Evolutionary conservation across 2,329 filamentous ascomycete species (phyloP).

Genomic region (Alternaria conjuncta): DNA sequence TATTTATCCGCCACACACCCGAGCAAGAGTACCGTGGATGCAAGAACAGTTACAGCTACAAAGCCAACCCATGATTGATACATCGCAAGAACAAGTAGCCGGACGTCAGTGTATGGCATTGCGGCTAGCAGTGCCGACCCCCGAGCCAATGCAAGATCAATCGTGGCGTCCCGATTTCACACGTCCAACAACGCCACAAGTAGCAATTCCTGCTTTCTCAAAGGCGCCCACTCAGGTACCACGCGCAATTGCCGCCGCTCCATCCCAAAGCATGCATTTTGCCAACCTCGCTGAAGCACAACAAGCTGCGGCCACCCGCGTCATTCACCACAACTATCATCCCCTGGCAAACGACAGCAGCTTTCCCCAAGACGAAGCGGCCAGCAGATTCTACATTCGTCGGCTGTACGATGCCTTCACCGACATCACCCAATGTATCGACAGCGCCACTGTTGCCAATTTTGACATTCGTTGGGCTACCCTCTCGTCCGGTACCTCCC

Average conservation of each 20-base stretch:
- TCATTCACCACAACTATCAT: neutral
- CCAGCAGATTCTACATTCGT: neutral
- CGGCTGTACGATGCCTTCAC: slow-evolving; percentile 1
- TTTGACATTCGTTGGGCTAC: neutral
- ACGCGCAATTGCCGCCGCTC: neutral
- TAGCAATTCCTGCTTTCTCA: neutral
- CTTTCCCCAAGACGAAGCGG: neutral
- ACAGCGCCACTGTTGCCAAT: neutral
- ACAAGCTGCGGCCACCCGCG: neutral
- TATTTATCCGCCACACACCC: neutral
- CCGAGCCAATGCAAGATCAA: neutral
- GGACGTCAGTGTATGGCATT: neutral
- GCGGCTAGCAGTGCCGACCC: neutral
- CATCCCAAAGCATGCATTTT: neutral
- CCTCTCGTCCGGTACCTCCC: neutral
- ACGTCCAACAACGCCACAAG: neutral
- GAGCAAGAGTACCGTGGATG: neutral
- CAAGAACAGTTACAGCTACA: neutral
- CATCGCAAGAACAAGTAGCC: neutral
- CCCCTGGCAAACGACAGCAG: neutral
- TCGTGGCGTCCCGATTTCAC: neutral
- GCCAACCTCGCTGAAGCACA: neutral
- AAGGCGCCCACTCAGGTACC: neutral
- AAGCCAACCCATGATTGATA: neutral
- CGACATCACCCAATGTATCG: slow-evolving; percentile 3